Evolutionary conservation across 306 rosid genomes (phyloP), one percentile per base, ranked within the genome.

Genomic region (Urtica urens): DNA sequence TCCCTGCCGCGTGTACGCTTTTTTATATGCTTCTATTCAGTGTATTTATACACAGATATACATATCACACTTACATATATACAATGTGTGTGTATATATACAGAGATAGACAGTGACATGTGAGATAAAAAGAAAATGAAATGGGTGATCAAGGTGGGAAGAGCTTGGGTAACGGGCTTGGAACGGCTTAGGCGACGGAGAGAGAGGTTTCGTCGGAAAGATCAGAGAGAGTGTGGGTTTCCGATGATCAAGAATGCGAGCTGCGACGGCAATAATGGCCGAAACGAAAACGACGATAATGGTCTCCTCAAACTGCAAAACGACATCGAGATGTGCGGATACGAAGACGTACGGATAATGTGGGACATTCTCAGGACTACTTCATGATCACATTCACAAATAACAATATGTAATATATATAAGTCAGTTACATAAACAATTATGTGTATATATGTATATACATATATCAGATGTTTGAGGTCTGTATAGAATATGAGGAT

Each of bases 311-410:
- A 70, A 52, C 87, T 82, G n/a, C 47, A 66, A 23, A 73, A 73
- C 18, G 87, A 78, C 38, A 83, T 78, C 7, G 57, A 62, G 51
- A 62, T 53, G 71, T 82, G 83, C 25, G 83, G 77, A 5, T 78
- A 78, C 55, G 62, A 55, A 29, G 86, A 82, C 40, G 86, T 75
- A 11, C 79, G 76, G 45, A 63, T 75, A 1, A 75, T 78, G 83
- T 78, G 83, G 87, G 66, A 78, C 67, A 70, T 82, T 70, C 23
- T 82, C 39, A 70, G 66, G 40, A 47, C 49, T 25, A 47, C 47
- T 1, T n/a, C n/a, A n/a, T n/a, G n/a, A n/a, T n/a, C n/a, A n/a
- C n/a, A n/a, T n/a, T n/a, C n/a, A n/a, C n/a, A n/a, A n/a, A n/a
- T n/a, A n/a, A n/a, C n/a, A n/a, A n/a, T n/a, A n/a, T n/a, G n/a